phyloP scores from a whole-genome alignment of 495 filamentous ascomycete species.

The Neurospora intermedia region DNA sequence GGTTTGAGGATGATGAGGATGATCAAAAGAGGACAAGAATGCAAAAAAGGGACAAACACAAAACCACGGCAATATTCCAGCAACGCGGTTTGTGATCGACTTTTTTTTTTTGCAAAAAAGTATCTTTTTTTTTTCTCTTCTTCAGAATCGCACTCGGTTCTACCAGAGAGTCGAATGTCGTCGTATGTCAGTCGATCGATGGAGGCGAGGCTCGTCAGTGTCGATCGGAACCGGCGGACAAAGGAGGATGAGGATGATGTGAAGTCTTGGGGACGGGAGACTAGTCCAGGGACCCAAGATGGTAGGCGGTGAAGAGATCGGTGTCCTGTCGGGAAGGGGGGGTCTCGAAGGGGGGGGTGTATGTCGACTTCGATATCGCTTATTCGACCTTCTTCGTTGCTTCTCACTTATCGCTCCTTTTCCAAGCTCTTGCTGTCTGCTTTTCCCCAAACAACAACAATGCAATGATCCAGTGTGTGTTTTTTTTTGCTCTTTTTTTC shows the following conservation, averaged over 20 bases:
- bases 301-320: neutral
- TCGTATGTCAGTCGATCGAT: neutral
- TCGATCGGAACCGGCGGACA: neutral
- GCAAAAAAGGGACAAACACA: conserved; percentile 7
- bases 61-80: conserved; percentile 28
- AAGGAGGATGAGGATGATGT: neutral
- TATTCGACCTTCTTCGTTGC: neutral
- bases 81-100: conserved; percentile 23
- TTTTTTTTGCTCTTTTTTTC: neutral
- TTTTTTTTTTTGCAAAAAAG: neutral
- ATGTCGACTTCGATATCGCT: neutral
- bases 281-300: neutral
- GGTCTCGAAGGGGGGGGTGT: neutral
- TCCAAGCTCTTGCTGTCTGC: neutral
- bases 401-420: neutral
- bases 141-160: neutral
- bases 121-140: conserved; percentile 1
- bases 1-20: neutral
- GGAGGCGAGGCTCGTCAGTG: neutral
- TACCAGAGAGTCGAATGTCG: conserved; percentile 1
- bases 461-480: neutral
- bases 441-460: neutral
- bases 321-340: neutral
- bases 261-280: neutral
- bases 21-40: conserved; percentile 7